A percentile compares a stretch with the other conserved stretches of the same genome.
phyloP scores from a whole-genome alignment of 2,329 filamentous ascomycete species.

The Diaporthe australafricana region DNA sequence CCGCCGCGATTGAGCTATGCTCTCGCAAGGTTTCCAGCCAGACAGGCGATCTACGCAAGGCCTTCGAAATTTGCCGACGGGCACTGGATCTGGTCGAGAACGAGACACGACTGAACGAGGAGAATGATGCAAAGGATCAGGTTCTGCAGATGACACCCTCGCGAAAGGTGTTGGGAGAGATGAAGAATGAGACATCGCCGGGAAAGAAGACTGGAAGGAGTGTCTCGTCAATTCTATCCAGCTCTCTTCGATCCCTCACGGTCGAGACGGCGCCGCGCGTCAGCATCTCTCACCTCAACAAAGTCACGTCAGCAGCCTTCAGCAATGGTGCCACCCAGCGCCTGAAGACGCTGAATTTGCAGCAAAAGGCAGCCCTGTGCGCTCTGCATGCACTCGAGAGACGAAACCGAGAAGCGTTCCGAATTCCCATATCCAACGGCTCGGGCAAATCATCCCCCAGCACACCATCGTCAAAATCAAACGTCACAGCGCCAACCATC shows the following conservation, averaged over 20 bases:
- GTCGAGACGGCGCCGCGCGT: constrained; percentile 86
- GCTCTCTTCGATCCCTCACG: constrained; percentile 73
- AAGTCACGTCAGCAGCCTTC: constrained; percentile 89
- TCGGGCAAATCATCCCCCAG: constrained; percentile 20
- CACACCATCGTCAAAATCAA: constrained; percentile 70
- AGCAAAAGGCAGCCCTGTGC: constrained; percentile 96
- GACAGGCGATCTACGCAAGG: constrained; percentile 93
- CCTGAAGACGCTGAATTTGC: constrained; percentile 88
- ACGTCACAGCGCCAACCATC: constrained; percentile 78
- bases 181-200: constrained; percentile 77
- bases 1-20: constrained; percentile 92
- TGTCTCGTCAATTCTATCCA: constrained; percentile 60
- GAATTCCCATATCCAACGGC: constrained; percentile 51
- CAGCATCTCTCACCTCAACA: constrained; percentile 90
- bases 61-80: constrained; percentile 91
- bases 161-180: constrained; percentile 83
- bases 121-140: constrained; percentile 69
- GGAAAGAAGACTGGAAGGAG: constrained; percentile 52
- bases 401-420: constrained; percentile 66
- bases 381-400: constrained; percentile 89
- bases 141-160: constrained; percentile 73
- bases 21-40: constrained; percentile 95
- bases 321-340: constrained; percentile 89
- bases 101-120: constrained; percentile 81
- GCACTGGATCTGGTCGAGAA: constrained; percentile 90